phyloP scores from a whole-genome alignment of 1,284 basidiomycete genomes.

The Cryptococcus sp. region DNA sequence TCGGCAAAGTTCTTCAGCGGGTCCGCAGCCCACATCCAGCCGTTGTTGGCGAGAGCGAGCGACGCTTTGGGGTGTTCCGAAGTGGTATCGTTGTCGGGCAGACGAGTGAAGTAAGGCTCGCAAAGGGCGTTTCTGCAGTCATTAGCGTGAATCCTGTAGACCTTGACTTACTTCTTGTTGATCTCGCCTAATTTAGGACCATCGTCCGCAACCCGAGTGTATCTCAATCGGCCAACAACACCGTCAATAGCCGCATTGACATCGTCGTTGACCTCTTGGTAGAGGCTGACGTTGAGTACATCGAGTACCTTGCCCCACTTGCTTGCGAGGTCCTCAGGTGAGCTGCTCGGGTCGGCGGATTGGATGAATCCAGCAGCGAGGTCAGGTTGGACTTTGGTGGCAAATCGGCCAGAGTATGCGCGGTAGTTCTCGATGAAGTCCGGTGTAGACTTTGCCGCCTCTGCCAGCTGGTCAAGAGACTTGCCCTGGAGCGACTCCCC shows the following conservation, averaged over 20 bases:
- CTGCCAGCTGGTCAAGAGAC: conserved; percentile 67
- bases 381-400: conserved; percentile 66
- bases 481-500: conserved; percentile 51
- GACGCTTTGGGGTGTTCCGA: conserved; percentile 65
- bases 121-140: conserved; percentile 70
- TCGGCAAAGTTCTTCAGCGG: conserved; percentile 93
- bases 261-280: conserved; percentile 82
- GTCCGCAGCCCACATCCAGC: conserved; percentile 98
- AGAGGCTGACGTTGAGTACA: conserved; percentile 81
- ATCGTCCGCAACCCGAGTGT: conserved; percentile 74
- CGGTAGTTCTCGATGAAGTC: conserved; percentile 63
- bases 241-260: conserved; percentile 70
- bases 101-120: conserved; percentile 85
- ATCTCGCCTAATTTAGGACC: conserved; percentile 86
- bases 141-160: conserved; percentile 3
- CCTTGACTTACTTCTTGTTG: conserved; percentile 62
- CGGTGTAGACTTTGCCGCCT: conserved; percentile 59
- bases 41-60: conserved; percentile 91
- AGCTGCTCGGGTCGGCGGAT: conserved; percentile 57
- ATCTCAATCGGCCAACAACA: conserved; percentile 73
- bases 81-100: conserved; percentile 60
- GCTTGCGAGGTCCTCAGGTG: conserved; percentile 58
- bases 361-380: conserved; percentile 68
- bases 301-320: conserved; percentile 77
- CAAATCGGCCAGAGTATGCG: conserved; percentile 67